These are phyloP conservation scores for Cyberlindnera euphorbiae DNA, from an alignment of 805 yeast species.

Conservation along the genomic window DNA sequence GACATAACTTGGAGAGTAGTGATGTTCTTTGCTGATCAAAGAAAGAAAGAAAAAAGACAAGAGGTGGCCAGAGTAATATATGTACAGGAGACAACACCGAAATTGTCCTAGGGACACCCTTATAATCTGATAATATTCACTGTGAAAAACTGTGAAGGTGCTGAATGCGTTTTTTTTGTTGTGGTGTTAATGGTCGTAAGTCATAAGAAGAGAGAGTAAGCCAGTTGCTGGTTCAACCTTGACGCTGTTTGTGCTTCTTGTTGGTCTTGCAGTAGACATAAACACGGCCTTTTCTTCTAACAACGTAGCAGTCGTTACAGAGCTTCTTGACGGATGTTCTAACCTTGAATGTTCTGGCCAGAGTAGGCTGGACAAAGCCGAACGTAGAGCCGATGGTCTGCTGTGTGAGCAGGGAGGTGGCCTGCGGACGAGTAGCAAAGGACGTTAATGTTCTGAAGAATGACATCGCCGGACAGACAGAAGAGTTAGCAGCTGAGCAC, in stretches of 20 bases:
- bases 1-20: too few relatives aligned
- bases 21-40: too few relatives aligned
- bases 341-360: slow-evolving; percentile 77
- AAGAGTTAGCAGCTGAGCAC: too few relatives aligned
- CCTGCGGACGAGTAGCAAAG: slow-evolving; percentile 16
- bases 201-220: not conserved
- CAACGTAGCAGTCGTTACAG: slow-evolving; percentile 83
- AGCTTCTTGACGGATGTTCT: slow-evolving; percentile 90
- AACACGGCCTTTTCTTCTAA: slow-evolving; percentile 91
- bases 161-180: too few relatives aligned
- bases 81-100: too few relatives aligned
- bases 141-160: too few relatives aligned
- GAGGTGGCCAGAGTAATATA: too few relatives aligned
- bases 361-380: slow-evolving; percentile 25
- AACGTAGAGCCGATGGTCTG: slow-evolving; percentile 13
- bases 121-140: too few relatives aligned
- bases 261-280: slow-evolving; percentile 91
- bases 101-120: too few relatives aligned
- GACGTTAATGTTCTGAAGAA: slow-evolving; percentile 18
- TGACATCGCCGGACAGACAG: slow-evolving; percentile 10
- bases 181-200: too few relatives aligned
- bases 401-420: slow-evolving; percentile 15
- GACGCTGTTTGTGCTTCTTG: slow-evolving; percentile 93
- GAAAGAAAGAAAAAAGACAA: too few relatives aligned
- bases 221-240: slow-evolving; percentile 42